Percentiles rank a stretch among this genome's conserved stretches.
Evolutionary conservation across 805 yeast species (phyloP).

Genomic region (Hermanozyma aechmeae): DNA sequence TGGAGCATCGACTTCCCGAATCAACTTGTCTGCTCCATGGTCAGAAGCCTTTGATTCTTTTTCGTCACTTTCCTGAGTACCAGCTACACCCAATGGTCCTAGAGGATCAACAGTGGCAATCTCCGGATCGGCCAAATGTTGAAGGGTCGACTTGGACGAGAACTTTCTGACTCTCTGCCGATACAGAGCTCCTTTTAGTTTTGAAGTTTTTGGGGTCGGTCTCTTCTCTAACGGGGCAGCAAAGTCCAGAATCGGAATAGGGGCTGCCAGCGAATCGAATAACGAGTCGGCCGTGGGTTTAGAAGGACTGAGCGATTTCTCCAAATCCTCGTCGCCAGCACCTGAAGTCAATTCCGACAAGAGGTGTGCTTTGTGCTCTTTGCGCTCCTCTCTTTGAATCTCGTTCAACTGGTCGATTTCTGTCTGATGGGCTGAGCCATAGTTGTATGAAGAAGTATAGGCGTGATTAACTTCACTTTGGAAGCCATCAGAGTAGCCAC

Average conservation of each 20-base stretch:
- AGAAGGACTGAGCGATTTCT: constrained; percentile 5
- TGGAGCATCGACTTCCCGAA: constrained; percentile 44
- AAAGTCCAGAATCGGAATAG: too few species aligned
- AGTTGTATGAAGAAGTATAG: constrained; percentile 2
- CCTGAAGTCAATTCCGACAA: constrained; percentile 33
- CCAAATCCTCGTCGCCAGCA: constrained; percentile 4
- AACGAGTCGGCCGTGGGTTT: constrained; percentile 16
- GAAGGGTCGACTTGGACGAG: constrained; percentile 18
- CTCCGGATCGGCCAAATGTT: constrained; percentile 15
- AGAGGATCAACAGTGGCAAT: constrained; percentile 8
- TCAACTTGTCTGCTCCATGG: constrained; percentile 22
- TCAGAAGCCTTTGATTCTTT: constrained; percentile 1
- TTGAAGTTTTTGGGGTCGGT: too few species aligned
- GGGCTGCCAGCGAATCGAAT: constrained; percentile 24
- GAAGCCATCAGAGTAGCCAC: background rate
- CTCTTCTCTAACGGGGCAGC: too few species aligned
- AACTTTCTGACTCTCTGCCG: constrained; percentile 21
- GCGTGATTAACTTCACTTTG: background rate
- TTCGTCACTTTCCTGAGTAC: constrained; percentile 2
- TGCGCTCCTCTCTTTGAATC: constrained; percentile 25
- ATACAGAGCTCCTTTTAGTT: too few species aligned
- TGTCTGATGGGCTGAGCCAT: too few species aligned
- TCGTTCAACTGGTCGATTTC: constrained; percentile 15
- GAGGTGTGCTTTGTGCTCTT: constrained; percentile 21
- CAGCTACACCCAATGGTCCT: constrained; percentile 22